phyloP scores from a whole-genome alignment of 257 asterid species.

The Solanum pennellii region DNA sequence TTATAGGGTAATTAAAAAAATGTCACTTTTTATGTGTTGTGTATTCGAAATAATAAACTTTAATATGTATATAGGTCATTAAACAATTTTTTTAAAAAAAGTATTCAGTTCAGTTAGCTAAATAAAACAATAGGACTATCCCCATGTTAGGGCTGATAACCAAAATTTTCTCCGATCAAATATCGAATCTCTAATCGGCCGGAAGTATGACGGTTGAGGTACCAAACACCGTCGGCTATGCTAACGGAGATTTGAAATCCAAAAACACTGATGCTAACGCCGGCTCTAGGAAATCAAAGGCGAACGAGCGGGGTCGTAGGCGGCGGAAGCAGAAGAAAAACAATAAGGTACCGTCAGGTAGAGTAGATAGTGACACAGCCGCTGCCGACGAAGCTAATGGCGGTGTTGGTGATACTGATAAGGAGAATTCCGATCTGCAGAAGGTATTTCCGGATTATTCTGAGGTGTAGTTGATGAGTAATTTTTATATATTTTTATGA shows the following conservation, averaged over 20 bases:
- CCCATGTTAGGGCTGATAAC: background rate
- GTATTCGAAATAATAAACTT: too few species aligned
- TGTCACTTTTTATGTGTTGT: too few species aligned
- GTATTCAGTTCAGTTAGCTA: background rate
- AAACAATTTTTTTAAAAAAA: too few species aligned
- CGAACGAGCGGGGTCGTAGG: slow-evolving; percentile 71
- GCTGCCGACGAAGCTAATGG: slow-evolving; percentile 30
- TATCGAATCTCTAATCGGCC: background rate
- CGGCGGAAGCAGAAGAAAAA: slow-evolving; percentile 93
- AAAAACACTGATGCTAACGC: background rate
- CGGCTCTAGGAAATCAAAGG: slow-evolving; percentile 49
- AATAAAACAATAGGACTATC: background rate
- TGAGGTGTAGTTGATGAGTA: background rate
- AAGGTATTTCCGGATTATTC: slow-evolving; percentile 25
- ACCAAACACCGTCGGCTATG: slow-evolving; percentile 2
- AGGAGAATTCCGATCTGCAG: slow-evolving; percentile 61
- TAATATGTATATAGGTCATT: too few species aligned
- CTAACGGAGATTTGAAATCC: background rate
- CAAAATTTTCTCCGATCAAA: background rate
- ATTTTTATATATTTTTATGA: background rate
- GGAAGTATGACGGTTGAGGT: slow-evolving; percentile 15
- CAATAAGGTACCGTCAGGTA: slow-evolving; percentile 26
- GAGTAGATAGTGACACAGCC: slow-evolving; percentile 37
- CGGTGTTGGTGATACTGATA: slow-evolving; percentile 32
- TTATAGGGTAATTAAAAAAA: too few species aligned